Evolutionary conservation across 2,329 filamentous ascomycete genomes (phyloP).

Genomic region (Tolypocladium amazonense): DNA sequence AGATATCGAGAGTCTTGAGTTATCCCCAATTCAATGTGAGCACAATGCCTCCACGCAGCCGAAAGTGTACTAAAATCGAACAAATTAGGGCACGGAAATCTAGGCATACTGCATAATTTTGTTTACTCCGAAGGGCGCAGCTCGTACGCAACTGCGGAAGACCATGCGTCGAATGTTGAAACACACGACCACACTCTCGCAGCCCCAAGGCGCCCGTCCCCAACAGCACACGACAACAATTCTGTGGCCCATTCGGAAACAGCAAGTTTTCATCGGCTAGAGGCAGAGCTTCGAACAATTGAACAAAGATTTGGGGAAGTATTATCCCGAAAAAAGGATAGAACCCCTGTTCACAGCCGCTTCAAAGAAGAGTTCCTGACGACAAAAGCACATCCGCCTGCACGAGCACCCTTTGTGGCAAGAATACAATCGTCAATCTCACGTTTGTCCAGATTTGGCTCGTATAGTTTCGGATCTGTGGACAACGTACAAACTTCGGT

Average conservation of each 20-base stretch:
- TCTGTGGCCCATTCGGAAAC: conserved; percentile 21
- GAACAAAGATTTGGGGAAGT: conserved; percentile 29
- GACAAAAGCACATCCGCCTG: conserved; percentile 1
- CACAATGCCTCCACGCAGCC: too few species aligned
- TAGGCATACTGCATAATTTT: conserved; percentile 7
- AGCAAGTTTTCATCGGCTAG: conserved; percentile 25
- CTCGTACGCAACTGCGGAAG: conserved; percentile 14
- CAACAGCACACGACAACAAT: not conserved
- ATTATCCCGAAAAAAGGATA: conserved; percentile 16
- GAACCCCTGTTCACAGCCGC: conserved; percentile 21
- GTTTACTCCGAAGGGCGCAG: conserved; percentile 12
- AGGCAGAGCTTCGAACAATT: conserved; percentile 26
- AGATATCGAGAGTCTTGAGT: conserved; percentile 22
- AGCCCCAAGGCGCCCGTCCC: not conserved
- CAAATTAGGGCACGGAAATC: conserved; percentile 12
- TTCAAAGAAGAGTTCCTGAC: conserved; percentile 29
- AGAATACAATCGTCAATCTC: conserved; percentile 24
- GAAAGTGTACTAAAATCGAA: not conserved
- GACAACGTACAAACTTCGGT: not conserved
- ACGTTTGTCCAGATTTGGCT: conserved; percentile 14
- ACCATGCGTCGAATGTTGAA: conserved; percentile 3
- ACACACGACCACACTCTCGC: not conserved
- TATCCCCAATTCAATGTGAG: conserved; percentile 24
- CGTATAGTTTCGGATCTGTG: conserved; percentile 1
- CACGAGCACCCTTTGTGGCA: conserved; percentile 20